Conservation (phyloP, 257 asterid genomes). For the Perilla frutescens region DNA sequence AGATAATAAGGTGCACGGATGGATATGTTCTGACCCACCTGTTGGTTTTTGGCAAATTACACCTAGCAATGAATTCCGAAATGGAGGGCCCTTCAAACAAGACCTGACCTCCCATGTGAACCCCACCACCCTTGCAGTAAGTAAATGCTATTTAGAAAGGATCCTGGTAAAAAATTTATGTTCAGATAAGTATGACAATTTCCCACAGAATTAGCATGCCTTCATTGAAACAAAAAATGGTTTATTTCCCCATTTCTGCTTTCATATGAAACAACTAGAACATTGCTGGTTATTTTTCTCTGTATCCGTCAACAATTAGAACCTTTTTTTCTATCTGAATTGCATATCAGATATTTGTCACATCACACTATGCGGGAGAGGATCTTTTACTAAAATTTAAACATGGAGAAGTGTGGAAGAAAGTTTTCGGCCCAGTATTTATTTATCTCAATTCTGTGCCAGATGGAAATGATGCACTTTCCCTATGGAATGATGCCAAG, state of each 20-base stretch:
- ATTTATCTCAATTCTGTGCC: conserved; percentile 58
- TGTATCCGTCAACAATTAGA: conserved; percentile 7
- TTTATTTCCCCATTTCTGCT: not conserved
- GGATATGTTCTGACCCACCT: conserved; percentile 77
- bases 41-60: conserved; percentile 87
- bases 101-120: conserved; percentile 79
- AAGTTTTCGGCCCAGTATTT: conserved; percentile 79
- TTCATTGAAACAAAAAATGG: not conserved
- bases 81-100: conserved; percentile 84
- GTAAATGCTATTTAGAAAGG: conserved; percentile 33
- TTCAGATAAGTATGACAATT: not conserved
- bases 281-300: conserved; percentile 1
- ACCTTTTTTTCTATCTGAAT: conserved; percentile 6
- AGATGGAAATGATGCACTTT: conserved; percentile 46
- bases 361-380: conserved; percentile 68
- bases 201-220: not conserved
- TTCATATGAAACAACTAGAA: conserved; percentile 7
- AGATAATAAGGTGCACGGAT: conserved; percentile 74
- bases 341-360: conserved; percentile 58
- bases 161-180: not conserved
- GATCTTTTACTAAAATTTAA: conserved; percentile 61
- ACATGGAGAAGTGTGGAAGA: conserved; percentile 72
- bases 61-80: conserved; percentile 77
- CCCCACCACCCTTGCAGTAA: conserved; percentile 74
- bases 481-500: conserved; percentile 73